Evolutionary conservation across 345 rosid genomes (phyloP).

Genomic region (Camelina laxa): DNA sequence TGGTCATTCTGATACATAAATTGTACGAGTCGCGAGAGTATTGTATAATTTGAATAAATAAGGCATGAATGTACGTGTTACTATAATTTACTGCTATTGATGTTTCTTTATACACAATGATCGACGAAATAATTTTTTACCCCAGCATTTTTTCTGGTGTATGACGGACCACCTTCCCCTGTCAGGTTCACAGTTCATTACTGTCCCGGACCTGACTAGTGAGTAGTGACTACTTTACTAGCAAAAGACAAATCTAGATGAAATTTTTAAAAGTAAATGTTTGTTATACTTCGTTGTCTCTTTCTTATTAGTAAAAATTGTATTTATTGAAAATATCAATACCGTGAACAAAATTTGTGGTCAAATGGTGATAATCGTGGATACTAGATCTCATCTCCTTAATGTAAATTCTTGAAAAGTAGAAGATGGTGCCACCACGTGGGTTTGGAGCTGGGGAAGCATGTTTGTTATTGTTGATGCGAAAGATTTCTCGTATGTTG

Average conservation of each 20-base stretch:
- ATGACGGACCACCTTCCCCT: slow-evolving; percentile 23
- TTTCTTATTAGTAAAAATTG: slow-evolving; percentile 3
- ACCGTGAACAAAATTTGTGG: slow-evolving; percentile 3
- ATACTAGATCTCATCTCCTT: neutral
- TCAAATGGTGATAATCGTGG: slow-evolving; percentile 34
- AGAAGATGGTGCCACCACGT: slow-evolving; percentile 19
- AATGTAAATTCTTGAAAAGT: slow-evolving; percentile 14
- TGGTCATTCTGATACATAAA: neutral
- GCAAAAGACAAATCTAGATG: slow-evolving; percentile 34
- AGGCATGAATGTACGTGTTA: neutral
- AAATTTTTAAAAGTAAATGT: slow-evolving; percentile 5
- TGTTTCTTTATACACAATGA: slow-evolving; percentile 1
- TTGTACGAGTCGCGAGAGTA: slow-evolving; percentile 2
- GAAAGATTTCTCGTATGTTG: neutral
- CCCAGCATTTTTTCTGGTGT: slow-evolving; percentile 1
- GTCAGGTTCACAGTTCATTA: neutral
- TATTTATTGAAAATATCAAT: slow-evolving; percentile 15
- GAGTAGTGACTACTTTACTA: slow-evolving; percentile 21
- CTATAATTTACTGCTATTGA: slow-evolving; percentile 9
- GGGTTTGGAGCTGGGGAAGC: slow-evolving; percentile 19
- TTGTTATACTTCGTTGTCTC: slow-evolving; percentile 41
- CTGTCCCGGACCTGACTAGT: slow-evolving; percentile 23
- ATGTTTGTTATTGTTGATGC: neutral
- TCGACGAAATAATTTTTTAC: slow-evolving; percentile 6
- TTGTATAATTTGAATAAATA: neutral